phyloP scores from a whole-genome alignment of 78 protist species.

The Paulinella micropora region DNA sequence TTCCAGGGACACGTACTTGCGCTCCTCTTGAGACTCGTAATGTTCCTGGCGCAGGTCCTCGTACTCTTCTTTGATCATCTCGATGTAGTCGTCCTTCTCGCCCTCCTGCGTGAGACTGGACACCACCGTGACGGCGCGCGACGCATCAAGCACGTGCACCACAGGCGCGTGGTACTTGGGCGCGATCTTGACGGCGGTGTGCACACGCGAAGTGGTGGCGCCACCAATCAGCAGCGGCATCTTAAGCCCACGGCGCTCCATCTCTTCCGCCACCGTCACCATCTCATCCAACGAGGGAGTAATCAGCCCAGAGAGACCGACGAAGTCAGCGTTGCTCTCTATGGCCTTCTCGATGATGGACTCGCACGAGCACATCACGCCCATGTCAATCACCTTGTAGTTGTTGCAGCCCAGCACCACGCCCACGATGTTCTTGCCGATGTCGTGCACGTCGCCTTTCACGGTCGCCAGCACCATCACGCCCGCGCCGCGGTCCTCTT shows the following conservation, averaged over 20 bases:
- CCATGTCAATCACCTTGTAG: constrained; percentile 75
- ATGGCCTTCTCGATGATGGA: constrained; percentile 63
- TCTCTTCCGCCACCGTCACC: constrained; percentile 79
- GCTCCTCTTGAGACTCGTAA: constrained; percentile 63
- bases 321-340: constrained; percentile 64
- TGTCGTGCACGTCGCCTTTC: constrained; percentile 98
- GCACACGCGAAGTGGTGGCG: constrained; percentile 90
- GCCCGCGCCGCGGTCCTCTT: constrained; percentile 7
- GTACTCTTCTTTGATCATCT: constrained; percentile 52
- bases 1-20: constrained; percentile 55
- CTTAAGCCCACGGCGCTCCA: constrained; percentile 60
- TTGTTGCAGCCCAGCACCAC: constrained; percentile 94
- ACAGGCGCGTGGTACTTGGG: constrained; percentile 62
- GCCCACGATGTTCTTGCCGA: constrained; percentile 96
- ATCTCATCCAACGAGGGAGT: constrained; percentile 96
- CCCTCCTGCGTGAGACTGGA: constrained; percentile 44
- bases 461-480: constrained; percentile 85
- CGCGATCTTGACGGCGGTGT: constrained; percentile 90
- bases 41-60: constrained; percentile 77
- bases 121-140: constrained; percentile 36
- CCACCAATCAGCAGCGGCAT: constrained; percentile 95
- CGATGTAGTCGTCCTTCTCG: constrained; percentile 38
- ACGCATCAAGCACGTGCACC: constrained; percentile 86
- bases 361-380: constrained; percentile 77
- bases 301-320: constrained; percentile 93